Conservation (phyloP, 129 eudicot species). For the Saposhnikovia divaricata region DNA sequence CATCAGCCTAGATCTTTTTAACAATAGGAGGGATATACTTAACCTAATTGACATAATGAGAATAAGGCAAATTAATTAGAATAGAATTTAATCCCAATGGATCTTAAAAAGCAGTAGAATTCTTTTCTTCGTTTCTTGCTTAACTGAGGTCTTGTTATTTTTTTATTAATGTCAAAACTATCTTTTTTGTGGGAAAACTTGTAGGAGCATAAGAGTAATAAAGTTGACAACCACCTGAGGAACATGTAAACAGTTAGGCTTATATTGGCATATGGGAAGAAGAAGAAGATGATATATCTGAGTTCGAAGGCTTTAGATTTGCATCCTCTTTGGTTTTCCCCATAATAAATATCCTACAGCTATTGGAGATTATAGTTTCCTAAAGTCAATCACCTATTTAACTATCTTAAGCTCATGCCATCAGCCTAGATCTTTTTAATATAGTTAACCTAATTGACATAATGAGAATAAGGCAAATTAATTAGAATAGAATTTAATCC, state of each 20-base stretch:
- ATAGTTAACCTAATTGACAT: neutral
- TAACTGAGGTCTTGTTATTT: too few species aligned
- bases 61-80: too few species aligned
- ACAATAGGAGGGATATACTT: too few species aligned
- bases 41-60: too few species aligned
- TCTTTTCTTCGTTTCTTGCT: too few species aligned
- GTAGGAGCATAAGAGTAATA: conserved; percentile 18
- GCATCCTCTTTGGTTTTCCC: neutral
- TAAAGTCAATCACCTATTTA: neutral
- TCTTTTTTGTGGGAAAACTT: neutral
- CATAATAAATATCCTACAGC: conserved; percentile 1
- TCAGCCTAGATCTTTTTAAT: neutral
- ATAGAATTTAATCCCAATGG: too few species aligned
- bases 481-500: too few species aligned
- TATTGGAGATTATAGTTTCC: neutral
- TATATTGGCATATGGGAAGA: conserved; percentile 2
- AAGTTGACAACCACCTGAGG: conserved; percentile 15
- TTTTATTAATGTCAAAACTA: too few species aligned
- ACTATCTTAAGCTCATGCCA: neutral
- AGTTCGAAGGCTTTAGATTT: neutral
- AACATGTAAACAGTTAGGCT: conserved; percentile 1
- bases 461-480: neutral
- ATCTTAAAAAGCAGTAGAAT: too few species aligned
- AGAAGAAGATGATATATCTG: neutral
- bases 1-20: too few species aligned